phyloP scores from a whole-genome alignment of 2,329 filamentous ascomycete species.

The Madurella mycetomatis region DNA sequence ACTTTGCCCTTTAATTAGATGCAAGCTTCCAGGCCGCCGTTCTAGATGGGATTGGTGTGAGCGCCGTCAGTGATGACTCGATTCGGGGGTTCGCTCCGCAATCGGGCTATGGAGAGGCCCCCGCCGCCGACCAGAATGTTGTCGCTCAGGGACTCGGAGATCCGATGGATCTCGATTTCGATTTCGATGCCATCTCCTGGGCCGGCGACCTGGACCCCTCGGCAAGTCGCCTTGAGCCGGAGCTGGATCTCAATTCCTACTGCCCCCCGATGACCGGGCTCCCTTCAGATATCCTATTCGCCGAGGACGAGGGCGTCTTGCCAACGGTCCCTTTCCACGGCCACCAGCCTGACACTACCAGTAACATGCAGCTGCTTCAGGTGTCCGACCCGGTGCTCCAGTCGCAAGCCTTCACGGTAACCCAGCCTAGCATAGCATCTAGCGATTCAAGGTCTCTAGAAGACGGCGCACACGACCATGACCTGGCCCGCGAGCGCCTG shows the following conservation, averaged over 20 bases:
- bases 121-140: not conserved
- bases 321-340: not conserved
- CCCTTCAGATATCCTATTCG: slow-evolving; percentile 22
- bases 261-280: not conserved
- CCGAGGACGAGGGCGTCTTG: slow-evolving; percentile 22
- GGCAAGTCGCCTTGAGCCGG: slow-evolving; percentile 3
- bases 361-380: not conserved
- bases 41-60: not conserved
- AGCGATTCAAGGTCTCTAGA: slow-evolving; percentile 4
- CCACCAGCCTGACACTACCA: not conserved
- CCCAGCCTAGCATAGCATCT: not conserved
- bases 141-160: slow-evolving; percentile 14
- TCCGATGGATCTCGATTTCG: slow-evolving; percentile 30
- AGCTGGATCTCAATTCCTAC: slow-evolving; percentile 1
- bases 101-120: not conserved
- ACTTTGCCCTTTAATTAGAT: not conserved
- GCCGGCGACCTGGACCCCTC: slow-evolving; percentile 22
- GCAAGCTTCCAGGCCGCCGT: slow-evolving; percentile 2
- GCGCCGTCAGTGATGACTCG: not conserved
- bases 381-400: not conserved
- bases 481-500: slow-evolving; percentile 23
- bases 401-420: not conserved
- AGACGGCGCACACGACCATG: slow-evolving; percentile 2
- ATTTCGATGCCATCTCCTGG: slow-evolving; percentile 26
- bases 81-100: not conserved